Percentiles rank a stretch among this genome's conserved stretches.
phyloP scores from a whole-genome alignment of 768 basidiomycete genomes.

The Hirschioporus abietinus region DNA sequence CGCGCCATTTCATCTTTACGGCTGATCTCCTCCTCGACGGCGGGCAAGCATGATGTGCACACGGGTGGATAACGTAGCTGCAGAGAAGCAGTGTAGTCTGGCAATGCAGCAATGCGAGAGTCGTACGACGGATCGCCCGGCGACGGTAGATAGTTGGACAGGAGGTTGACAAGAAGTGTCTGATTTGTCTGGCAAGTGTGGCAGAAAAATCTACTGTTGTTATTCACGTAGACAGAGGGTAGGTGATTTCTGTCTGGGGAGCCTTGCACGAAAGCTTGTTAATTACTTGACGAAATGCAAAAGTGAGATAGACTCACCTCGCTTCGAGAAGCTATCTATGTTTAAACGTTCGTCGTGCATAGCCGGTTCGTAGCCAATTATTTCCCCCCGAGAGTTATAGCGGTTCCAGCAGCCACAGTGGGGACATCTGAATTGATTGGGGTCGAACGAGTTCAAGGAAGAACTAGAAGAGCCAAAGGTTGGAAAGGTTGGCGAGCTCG shows the following conservation, averaged over 20 bases:
- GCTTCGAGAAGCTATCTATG: constrained; percentile 57
- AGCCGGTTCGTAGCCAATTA: constrained; percentile 80
- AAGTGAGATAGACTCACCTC: constrained; percentile 42
- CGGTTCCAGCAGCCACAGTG: constrained; percentile 72
- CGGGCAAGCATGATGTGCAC: constrained; percentile 67
- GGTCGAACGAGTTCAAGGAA: constrained; percentile 44
- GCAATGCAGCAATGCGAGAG: constrained; percentile 54
- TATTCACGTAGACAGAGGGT: constrained; percentile 46
- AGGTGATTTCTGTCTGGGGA: constrained; percentile 67
- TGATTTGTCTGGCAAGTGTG: constrained; percentile 92
- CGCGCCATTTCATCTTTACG: constrained; percentile 80
- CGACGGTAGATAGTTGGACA: constrained; percentile 84
- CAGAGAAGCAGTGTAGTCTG: constrained; percentile 69
- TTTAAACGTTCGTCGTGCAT: constrained; percentile 83
- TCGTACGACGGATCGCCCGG: constrained; percentile 75
- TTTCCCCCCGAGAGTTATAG: constrained; percentile 66
- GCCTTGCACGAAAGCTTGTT: constrained; percentile 32
- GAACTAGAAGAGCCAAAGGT: not conserved
- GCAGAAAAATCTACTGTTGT: constrained; percentile 58
- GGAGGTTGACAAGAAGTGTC: constrained; percentile 75
- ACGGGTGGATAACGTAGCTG: constrained; percentile 84
- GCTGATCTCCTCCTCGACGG: constrained; percentile 76
- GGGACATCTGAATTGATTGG: constrained; percentile 48
- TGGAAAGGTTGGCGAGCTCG: not conserved
- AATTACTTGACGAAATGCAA: not conserved